Evolutionary conservation across 495 filamentous ascomycete genomes (phyloP), one percentile per base, ranked within the genome.

Genomic region (Trypethelium eluteriae): DNA sequence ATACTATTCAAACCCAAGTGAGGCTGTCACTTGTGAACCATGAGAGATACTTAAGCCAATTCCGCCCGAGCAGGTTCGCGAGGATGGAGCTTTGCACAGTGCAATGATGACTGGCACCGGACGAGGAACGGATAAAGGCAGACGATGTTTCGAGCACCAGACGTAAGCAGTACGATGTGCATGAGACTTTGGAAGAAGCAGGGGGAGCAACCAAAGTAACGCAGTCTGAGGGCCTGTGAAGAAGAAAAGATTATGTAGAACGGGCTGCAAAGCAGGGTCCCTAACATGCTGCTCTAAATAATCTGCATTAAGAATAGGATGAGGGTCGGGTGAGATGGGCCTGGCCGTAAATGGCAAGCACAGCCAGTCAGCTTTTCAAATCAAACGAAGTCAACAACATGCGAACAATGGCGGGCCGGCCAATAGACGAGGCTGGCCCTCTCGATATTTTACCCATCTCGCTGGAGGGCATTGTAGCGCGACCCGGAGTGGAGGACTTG

Each of bases 191-290:
- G 25, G 25, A 14, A 59, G 36, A 35, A 59, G 53, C 53, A 59
- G 53, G 18, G 25, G 53, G 2, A 36, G 53, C 32, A 59, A 5
- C 53, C 53, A 59, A 32, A 59, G 53, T 59, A 59, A 59, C 53
- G 34, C 53, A 59, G 36, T 7, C 14, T 59, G 53, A 25, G 53
- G 32, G 11, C 32, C 32, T 36, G 53, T 59, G 53, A 59, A 59
- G 36, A 59, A 10, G 34, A 25, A 59, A 32, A 18, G 32, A 59
- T 59, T 59, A 36, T 59, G 53, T 59, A 59, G 25, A 32, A 32
- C 53, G 32, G 53, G 25, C 53, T 59, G 53, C 53, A 59, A 34
- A 35, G 53, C 53, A 59, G 53, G 53, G 53, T 59, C 32, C 53
- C 3, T 18, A 14, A 36, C 36, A 25, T 25, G 25, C 11, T 0